Evolutionary conservation across 2,329 filamentous ascomycete genomes (phyloP).

Genomic region (Raffaelea ambrosiae): DNA sequence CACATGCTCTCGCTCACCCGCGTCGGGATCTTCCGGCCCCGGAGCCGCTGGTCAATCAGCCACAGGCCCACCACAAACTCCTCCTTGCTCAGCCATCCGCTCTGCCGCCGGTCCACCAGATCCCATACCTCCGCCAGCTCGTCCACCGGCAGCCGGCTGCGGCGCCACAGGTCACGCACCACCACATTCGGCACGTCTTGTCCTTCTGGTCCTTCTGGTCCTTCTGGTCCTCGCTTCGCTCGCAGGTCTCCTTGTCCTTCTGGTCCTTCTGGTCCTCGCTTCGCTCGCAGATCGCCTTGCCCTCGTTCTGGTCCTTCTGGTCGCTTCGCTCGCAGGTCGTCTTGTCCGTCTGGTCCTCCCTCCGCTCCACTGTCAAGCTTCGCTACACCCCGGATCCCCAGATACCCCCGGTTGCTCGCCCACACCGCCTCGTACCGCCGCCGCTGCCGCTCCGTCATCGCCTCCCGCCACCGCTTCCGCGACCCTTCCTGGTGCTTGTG

Average conservation of each 20-base stretch:
- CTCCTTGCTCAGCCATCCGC: slow-evolving; percentile 51
- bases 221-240: too few species aligned
- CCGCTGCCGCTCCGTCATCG: slow-evolving; percentile 62
- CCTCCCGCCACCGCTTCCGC: slow-evolving; percentile 67
- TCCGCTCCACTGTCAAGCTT: neutral
- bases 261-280: too few species aligned
- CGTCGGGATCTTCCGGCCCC: slow-evolving; percentile 66
- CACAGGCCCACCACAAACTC: slow-evolving; percentile 81
- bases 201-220: too few species aligned
- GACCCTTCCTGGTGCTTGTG: slow-evolving; percentile 72
- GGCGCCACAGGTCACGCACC: slow-evolving; percentile 65
- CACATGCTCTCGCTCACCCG: slow-evolving; percentile 68
- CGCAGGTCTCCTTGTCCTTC: too few species aligned
- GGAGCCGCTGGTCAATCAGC: slow-evolving; percentile 73
- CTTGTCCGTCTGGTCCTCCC: neutral
- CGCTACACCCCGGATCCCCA: slow-evolving; percentile 1
- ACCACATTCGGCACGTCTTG: slow-evolving; percentile 53
- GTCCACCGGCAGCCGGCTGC: slow-evolving; percentile 58
- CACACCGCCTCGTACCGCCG: slow-evolving; percentile 78
- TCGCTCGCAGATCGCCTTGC: too few species aligned
- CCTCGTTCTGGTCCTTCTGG: slow-evolving; percentile 13
- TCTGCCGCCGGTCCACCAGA: slow-evolving; percentile 52
- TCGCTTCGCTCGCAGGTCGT: slow-evolving; percentile 12
- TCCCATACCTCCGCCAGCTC: slow-evolving; percentile 71
- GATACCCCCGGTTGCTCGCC: slow-evolving; percentile 67